Conservation (phyloP, 257 asterid species). For the Salvia miltiorrhiza region DNA sequence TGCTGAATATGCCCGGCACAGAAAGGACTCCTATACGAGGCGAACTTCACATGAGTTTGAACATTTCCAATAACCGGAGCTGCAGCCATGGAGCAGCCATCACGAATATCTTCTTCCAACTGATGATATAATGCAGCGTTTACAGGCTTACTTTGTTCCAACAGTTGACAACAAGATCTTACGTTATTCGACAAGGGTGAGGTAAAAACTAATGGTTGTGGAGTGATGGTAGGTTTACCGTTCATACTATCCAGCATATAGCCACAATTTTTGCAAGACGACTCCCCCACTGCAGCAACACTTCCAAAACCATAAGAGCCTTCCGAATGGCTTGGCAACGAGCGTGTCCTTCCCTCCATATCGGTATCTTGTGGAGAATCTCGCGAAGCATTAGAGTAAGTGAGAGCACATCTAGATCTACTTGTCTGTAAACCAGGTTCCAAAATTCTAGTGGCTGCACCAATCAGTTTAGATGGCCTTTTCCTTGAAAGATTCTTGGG, state of each 20-base stretch:
- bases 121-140: constrained; percentile 29
- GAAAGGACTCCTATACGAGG: constrained; percentile 25
- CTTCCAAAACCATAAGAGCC: constrained; percentile 20
- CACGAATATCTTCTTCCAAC: constrained; percentile 30
- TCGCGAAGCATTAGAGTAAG: constrained; percentile 31
- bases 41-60: constrained; percentile 22
- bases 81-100: constrained; percentile 17
- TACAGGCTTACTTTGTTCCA: constrained; percentile 32
- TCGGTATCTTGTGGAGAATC: constrained; percentile 23
- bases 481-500: constrained; percentile 56
- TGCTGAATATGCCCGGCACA: constrained; percentile 29
- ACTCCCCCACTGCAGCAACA: constrained; percentile 26
- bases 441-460: constrained; percentile 78
- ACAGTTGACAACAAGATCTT: constrained; percentile 35
- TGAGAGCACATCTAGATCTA: constrained; percentile 55
- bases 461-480: constrained; percentile 64
- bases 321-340: constrained; percentile 24
- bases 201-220: constrained; percentile 26
- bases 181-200: constrained; percentile 32
- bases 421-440: constrained; percentile 80
- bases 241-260: constrained; percentile 30
- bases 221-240: constrained; percentile 19
- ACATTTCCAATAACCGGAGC: constrained; percentile 9
- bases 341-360: constrained; percentile 26
- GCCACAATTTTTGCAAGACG: constrained; percentile 63